phyloP scores from a whole-genome alignment of 1,284 basidiomycete genomes.

The Malassezia restricta region DNA sequence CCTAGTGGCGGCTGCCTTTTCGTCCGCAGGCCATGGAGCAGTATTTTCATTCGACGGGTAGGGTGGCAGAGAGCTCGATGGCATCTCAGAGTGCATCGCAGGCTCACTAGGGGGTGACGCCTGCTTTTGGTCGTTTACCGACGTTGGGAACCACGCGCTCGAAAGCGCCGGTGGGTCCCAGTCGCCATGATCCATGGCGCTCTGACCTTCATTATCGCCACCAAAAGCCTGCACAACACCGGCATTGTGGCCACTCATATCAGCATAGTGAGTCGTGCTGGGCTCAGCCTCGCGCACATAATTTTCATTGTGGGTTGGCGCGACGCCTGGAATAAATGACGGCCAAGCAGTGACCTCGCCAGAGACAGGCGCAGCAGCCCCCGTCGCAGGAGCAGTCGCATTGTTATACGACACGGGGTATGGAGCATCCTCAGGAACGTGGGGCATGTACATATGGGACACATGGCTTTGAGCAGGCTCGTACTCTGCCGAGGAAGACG shows the following conservation, averaged over 20 bases:
- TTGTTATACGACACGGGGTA: not conserved
- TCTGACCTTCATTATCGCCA: constrained; percentile 2
- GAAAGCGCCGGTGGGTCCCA: constrained; percentile 15
- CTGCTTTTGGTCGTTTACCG: not conserved
- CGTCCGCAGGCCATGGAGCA: too few relatives aligned
- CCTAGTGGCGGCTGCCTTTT: too few relatives aligned
- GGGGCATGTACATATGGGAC: not conserved
- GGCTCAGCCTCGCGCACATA: not conserved
- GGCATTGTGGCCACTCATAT: not conserved
- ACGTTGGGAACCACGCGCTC: constrained; percentile 15
- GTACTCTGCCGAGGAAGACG: constrained; percentile 7
- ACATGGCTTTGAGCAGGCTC: not conserved
- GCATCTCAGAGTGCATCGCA: too few relatives aligned
- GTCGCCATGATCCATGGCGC: constrained; percentile 10
- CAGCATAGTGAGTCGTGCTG: not conserved
- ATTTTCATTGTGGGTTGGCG: not conserved
- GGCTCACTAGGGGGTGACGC: not conserved
- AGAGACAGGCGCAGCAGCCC: not conserved
- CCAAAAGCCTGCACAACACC: not conserved
- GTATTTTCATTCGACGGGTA: too few relatives aligned
- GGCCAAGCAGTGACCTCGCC: not conserved
- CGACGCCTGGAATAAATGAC: not conserved
- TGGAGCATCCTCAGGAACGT: not conserved
- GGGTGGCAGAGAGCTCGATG: too few relatives aligned
- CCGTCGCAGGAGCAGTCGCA: too few relatives aligned